phyloP scores from a whole-genome alignment of 305 asterid species.

The Plantago coronopus region DNA sequence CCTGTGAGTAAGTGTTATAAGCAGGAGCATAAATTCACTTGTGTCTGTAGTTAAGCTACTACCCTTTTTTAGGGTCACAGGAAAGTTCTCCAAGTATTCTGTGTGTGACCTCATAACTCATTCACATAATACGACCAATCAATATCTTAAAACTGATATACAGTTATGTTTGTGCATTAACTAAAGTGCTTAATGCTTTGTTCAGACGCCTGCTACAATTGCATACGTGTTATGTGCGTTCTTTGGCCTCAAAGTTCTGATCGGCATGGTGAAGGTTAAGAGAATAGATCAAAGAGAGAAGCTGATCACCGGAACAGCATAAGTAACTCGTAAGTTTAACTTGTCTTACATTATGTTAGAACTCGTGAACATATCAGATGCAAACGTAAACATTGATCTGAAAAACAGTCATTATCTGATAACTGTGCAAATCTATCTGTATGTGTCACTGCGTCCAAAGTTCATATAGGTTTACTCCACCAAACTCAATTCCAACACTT shows the following conservation, averaged over 20 bases:
- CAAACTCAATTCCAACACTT: too few relatives aligned
- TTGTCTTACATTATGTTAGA: conserved; percentile 4
- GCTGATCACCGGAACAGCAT: conserved; percentile 92
- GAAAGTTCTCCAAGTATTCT: too few relatives aligned
- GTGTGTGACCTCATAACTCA: too few relatives aligned
- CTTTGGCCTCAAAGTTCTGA: conserved; percentile 74
- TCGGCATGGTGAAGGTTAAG: conserved; percentile 72
- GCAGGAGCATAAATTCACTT: too few relatives aligned
- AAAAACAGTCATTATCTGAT: neutral
- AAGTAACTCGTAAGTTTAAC: conserved; percentile 33
- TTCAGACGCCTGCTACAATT: conserved; percentile 68
- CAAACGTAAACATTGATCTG: neutral
- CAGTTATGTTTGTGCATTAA: conserved; percentile 7
- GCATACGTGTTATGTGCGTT: conserved; percentile 60
- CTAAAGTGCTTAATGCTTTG: conserved; percentile 11
- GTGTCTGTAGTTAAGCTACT: too few relatives aligned
- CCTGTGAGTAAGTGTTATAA: too few relatives aligned
- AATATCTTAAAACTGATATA: neutral
- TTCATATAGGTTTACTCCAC: too few relatives aligned
- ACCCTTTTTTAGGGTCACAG: too few relatives aligned
- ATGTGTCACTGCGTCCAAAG: too few relatives aligned
- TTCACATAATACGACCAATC: neutral
- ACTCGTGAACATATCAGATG: neutral
- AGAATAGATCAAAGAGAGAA: conserved; percentile 77
- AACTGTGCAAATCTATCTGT: neutral